Conservation (phyloP, 2,329 filamentous ascomycete genomes). For the Boeremia lycopersici region DNA sequence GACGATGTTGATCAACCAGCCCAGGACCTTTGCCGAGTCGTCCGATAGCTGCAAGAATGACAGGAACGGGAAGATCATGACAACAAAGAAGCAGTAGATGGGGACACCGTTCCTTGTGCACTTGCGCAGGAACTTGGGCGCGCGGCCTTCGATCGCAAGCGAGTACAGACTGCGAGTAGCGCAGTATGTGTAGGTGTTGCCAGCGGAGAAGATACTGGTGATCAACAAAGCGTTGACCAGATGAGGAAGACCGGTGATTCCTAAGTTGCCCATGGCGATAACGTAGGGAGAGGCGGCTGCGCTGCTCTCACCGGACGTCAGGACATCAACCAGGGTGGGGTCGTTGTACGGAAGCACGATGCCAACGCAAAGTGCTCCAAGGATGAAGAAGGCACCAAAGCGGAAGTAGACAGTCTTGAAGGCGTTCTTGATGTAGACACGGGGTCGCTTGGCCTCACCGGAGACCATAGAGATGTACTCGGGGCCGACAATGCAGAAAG, state of each 20-base stretch:
- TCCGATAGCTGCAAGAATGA: conserved; percentile 75
- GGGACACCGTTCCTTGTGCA: conserved; percentile 70
- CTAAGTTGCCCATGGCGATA: conserved; percentile 64
- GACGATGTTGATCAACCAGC: conserved; percentile 74
- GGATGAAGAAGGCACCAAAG: conserved; percentile 55
- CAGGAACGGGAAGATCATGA: conserved; percentile 71
- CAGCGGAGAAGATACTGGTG: conserved; percentile 62
- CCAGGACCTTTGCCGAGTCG: conserved; percentile 68
- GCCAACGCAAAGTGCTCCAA: conserved; percentile 53
- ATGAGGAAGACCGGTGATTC: conserved; percentile 60
- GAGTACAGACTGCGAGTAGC: conserved; percentile 60
- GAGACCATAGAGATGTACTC: conserved; percentile 58
- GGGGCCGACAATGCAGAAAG: conserved; percentile 56
- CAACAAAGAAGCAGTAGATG: conserved; percentile 71
- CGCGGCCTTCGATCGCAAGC: conserved; percentile 59
- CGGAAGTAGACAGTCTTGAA: conserved; percentile 57
- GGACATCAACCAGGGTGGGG: conserved; percentile 67
- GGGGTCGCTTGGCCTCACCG: conserved; percentile 54
- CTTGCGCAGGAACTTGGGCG: conserved; percentile 61
- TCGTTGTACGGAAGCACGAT: conserved; percentile 67
- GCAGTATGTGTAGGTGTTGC: conserved; percentile 62
- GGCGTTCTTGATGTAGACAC: conserved; percentile 54
- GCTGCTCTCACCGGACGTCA: conserved; percentile 35
- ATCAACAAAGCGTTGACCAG: conserved; percentile 63
- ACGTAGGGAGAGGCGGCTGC: conserved; percentile 68